These are phyloP conservation scores for Pseudogymnoascus sp. DNA, from an alignment of 2,329 filamentous ascomycete genomes.

Conservation along the genomic window DNA sequence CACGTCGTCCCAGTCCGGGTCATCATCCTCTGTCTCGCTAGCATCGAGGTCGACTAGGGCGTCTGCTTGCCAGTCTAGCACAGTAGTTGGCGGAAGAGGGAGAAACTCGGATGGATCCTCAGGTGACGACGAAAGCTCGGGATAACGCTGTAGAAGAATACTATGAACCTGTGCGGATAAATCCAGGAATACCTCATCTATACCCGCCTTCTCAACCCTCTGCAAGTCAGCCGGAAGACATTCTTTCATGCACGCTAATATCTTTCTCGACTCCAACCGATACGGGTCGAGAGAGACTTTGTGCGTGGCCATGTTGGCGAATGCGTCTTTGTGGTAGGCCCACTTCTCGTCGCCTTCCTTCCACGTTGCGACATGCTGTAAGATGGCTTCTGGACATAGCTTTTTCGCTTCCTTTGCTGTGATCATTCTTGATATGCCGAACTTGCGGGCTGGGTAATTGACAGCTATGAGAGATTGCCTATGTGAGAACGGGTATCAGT, in stretches of 20 bases:
- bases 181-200: constrained; percentile 95
- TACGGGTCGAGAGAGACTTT: constrained; percentile 96
- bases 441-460: constrained; percentile 84
- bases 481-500: constrained; percentile 10
- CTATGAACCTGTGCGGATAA: constrained; percentile 76
- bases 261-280: constrained; percentile 73
- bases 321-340: constrained; percentile 81
- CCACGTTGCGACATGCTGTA: constrained; percentile 94
- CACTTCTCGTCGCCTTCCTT: constrained; percentile 85
- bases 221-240: constrained; percentile 58
- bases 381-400: constrained; percentile 73
- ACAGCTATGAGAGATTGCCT: constrained; percentile 91
- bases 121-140: constrained; percentile 60
- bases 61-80: constrained; percentile 76
- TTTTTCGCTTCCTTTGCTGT: constrained; percentile 76
- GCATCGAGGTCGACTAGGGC: constrained; percentile 73
- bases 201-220: constrained; percentile 83
- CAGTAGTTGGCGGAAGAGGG: constrained; percentile 64
- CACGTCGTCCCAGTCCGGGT: constrained; percentile 96
- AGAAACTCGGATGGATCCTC: constrained; percentile 65
- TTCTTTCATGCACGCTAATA: constrained; percentile 71
- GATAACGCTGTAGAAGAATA: constrained; percentile 67
- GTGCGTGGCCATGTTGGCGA: constrained; percentile 71
- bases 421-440: constrained; percentile 72
- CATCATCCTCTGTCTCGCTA: constrained; percentile 63